Conservation (phyloP, 1,284 basidiomycete species). For the Marasmius sp. region DNA sequence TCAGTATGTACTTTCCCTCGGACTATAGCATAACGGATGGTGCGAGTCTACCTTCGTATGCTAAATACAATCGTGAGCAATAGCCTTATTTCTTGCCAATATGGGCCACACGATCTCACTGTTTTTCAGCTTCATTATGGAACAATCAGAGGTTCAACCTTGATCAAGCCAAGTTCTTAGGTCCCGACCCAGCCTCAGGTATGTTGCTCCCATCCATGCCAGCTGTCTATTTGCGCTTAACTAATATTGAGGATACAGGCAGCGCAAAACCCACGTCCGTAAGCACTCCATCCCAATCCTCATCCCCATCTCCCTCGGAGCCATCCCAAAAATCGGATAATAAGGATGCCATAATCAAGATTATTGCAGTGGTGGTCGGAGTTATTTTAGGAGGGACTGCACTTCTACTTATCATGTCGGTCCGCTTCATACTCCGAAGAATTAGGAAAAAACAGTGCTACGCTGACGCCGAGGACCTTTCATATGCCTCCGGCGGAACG, state of each 20-base stretch:
- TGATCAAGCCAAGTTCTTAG: neutral
- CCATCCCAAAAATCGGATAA: neutral
- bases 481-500: too few species aligned
- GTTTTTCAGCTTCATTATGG: neutral
- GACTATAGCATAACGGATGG: neutral
- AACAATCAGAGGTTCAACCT: neutral
- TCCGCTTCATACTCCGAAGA: neutral
- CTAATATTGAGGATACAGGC: neutral
- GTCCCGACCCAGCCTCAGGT: neutral
- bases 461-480: too few species aligned
- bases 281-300: neutral
- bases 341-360: neutral
- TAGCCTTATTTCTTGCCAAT: neutral
- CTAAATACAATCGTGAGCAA: slow-evolving; percentile 4
- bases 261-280: neutral
- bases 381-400: neutral
- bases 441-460: too few species aligned
- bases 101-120: neutral
- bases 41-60: neutral
- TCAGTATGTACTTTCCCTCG: neutral
- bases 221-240: too few species aligned
- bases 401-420: neutral
- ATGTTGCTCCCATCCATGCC: too few species aligned
- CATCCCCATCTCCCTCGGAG: neutral
- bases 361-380: neutral